Evolutionary conservation across 176 grass and related monocot species (phyloP), one percentile per base, ranked within the genome.

Genomic region (Urochloa ruziziensis): DNA sequence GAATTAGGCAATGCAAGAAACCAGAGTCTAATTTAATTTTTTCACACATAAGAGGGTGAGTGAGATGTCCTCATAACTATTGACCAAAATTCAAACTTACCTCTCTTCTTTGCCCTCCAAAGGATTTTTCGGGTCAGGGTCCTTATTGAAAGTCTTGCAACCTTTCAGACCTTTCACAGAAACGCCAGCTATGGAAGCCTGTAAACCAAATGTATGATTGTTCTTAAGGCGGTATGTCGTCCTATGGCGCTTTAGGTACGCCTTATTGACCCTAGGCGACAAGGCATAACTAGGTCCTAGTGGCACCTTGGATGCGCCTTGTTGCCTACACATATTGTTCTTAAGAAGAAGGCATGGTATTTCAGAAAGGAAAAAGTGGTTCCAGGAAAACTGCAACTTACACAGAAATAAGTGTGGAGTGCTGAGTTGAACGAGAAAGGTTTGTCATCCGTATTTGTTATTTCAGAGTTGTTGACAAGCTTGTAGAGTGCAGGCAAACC

Each of bases 71-170:
- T 46, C 25, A 70, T 63, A 86, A 48, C 44, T 66, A 47, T 76
- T 67, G 75, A 84, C 60, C 16, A 62, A 44, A 75, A 66, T 74
- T 29, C 63, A 78, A 56, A 89, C 77, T 82, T 54, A 97, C 96
- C 96, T 98, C 48, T 90, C 92, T 91, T 95, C 93, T 48, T 80
- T 88, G 42, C 91, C 87, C 62, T 93, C 89, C 77, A 91, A 73
- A 91, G 96, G 96, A 84, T 95, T 95, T 71, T 86, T 60, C 48
- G 96, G 96, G 78, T 98, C 96, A 71, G 93, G 93, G 71, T 98
- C 91, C 84, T 98, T 98, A 67, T 98, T 95, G 42, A 98, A 75
- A 43, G 74, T 95, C 83, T 95, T 92, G 48, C 91, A 93, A 29
- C 91, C 96, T 78, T 93, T 95, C 53, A 98, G 73, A 83, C 96